Base-by-base conservation (phyloP, 176 grass and related monocot genomes). In the Eleusine indica region DNA sequence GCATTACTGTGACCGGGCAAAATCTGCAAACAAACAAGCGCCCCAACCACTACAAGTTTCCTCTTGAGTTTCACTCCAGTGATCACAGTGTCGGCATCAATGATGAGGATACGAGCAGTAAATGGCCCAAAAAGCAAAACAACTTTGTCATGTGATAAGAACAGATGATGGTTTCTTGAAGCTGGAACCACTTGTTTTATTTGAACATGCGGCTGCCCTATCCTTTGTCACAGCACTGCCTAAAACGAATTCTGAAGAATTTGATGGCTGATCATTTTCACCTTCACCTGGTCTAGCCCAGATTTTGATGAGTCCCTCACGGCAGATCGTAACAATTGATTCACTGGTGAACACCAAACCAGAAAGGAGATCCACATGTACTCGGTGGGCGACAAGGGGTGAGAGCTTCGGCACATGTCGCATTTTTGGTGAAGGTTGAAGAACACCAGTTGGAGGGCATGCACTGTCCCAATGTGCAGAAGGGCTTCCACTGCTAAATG, bases 341-440 rank as follows among this genome's bases (percentile, higher is more conserved):
- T 99, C 91, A 9, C 71, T 92, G 19, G 91, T 99, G 84, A 99
- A 99, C 40, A 82, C 83, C 84, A 99, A 17, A 32, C 91, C 88
- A 16, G 97, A 90, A 5, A 99, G 91, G 25, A 91, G 93, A 77
- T 99, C 89, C 0, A 75, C 74, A 61, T 96, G 91, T 69, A 87
- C 93, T 61, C 97, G 87, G 53, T 99, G 91, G 4, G 93, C 89
- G 40, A 99, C 81, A 58, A 96, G 87, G 85, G 93, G 93, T 40
- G 96, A 92, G 47, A 99, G 89, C 89, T 99, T 99, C 0, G 96
- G 96, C 4, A 99, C 89, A 75, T 96, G 52, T 66, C 87, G 73
- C 91, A 94, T 99, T 74, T 86, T 92, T 52, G 96, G 96, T 71
- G 96, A 84, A 81, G 91, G 89, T 73, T 93, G 91, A 67, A 99